Conservation (phyloP, 192 early-diverging fungal species). For the Podila verticillata region DNA sequence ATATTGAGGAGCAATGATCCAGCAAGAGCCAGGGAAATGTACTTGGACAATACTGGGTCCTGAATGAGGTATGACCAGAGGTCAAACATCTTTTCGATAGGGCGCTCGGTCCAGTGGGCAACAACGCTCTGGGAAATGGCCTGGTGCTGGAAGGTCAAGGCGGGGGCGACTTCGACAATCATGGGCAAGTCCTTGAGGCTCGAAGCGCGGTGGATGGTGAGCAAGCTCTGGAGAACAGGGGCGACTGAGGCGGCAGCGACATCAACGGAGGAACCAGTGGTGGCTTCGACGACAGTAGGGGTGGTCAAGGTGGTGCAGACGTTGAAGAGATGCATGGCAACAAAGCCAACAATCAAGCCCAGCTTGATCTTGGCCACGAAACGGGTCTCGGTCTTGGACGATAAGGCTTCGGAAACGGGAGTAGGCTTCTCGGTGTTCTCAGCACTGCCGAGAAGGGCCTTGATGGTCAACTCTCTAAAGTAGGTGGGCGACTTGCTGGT, state of each 20-base stretch:
- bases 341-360: constrained; percentile 69
- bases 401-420: background rate
- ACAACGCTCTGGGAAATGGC: constrained; percentile 5
- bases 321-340: constrained; percentile 71
- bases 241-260: constrained; percentile 52
- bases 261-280: constrained; percentile 43
- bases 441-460: constrained; percentile 56
- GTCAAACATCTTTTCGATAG: constrained; percentile 57
- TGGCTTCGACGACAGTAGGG: background rate
- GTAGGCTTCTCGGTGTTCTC: constrained; percentile 39
- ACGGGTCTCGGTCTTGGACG: constrained; percentile 58
- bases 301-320: constrained; percentile 65
- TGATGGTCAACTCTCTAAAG: constrained; percentile 49
- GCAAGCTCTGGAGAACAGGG: constrained; percentile 54
- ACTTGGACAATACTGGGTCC: constrained; percentile 67
- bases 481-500: constrained; percentile 38
- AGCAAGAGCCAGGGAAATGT: constrained; percentile 57
- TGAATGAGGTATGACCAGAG: constrained; percentile 63
- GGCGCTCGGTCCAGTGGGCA: constrained; percentile 47
- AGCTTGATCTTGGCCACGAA: constrained; percentile 69
- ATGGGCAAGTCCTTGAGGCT: constrained; percentile 51
- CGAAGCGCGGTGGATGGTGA: constrained; percentile 55
- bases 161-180: constrained; percentile 61
- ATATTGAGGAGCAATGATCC: constrained; percentile 65
- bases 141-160: constrained; percentile 58